A percentile compares a stretch with the other conserved stretches of the same genome.
These are phyloP conservation scores for Zygosaccharomyces pseudobailii DNA, from an alignment of 1,139 yeast genomes.

Conservation along the genomic window DNA sequence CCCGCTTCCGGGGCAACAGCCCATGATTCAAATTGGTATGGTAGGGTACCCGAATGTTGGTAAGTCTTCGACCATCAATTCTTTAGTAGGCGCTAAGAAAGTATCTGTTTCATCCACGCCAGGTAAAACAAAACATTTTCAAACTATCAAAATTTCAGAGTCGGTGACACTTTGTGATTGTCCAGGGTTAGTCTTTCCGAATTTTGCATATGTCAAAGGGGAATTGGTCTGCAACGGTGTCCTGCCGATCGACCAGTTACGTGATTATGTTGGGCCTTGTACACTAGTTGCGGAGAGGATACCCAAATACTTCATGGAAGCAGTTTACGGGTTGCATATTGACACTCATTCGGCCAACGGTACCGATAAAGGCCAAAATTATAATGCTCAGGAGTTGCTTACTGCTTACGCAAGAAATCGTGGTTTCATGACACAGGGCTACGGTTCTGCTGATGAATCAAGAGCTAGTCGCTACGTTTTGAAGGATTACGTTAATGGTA, in stretches of 20 bases:
- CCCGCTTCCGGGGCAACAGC: slow-evolving; percentile 53
- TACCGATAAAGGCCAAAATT: slow-evolving; percentile 76
- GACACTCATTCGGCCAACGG: slow-evolving; percentile 69
- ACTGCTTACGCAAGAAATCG: slow-evolving; percentile 94
- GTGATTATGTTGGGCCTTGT: slow-evolving; percentile 91
- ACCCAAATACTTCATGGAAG: slow-evolving; percentile 85
- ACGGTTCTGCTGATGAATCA: slow-evolving; percentile 94
- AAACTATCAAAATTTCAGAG: slow-evolving; percentile 82
- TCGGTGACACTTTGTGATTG: slow-evolving; percentile 91
- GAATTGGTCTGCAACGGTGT: slow-evolving; percentile 98
- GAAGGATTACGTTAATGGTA: slow-evolving; percentile 94
- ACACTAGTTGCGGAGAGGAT: slow-evolving; percentile 81
- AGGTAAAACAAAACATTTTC: slow-evolving; percentile 98
- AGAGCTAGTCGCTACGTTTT: slow-evolving; percentile 89
- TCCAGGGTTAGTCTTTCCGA: slow-evolving; percentile 98
- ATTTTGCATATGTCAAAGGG: slow-evolving; percentile 93
- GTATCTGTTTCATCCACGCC: slow-evolving; percentile 98
- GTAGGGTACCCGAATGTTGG: slow-evolving; percentile 98
- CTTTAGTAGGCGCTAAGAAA: slow-evolving; percentile 90
- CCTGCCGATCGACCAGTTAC: slow-evolving; percentile 90
- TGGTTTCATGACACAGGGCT: slow-evolving; percentile 96
- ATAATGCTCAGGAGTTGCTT: slow-evolving; percentile 84
- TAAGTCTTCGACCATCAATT: slow-evolving; percentile 93
- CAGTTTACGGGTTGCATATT: slow-evolving; percentile 88
- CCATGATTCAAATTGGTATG: slow-evolving; percentile 78